Percentiles rank a stretch among this genome's conserved stretches.
These are phyloP conservation scores for Mediolabrus comicus DNA, from an alignment of 108 stramenopile genomes.

Conservation along the genomic window DNA sequence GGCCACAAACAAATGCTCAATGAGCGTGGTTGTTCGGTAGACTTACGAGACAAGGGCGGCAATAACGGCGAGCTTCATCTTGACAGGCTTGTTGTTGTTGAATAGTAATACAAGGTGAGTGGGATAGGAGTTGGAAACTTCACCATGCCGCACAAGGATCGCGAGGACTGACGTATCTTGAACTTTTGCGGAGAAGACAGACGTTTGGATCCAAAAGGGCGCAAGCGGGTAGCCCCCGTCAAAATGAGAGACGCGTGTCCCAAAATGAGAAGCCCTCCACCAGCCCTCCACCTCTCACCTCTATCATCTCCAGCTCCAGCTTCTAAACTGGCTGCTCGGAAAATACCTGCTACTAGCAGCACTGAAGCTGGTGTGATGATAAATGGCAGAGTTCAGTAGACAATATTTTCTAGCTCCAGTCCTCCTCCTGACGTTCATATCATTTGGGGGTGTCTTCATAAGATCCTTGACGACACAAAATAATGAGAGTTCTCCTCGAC, in stretches of 20 bases:
- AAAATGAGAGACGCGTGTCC: no score
- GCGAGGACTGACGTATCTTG: background rate
- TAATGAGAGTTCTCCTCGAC: background rate
- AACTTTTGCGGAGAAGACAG: background rate
- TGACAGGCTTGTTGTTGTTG: constrained; percentile 4
- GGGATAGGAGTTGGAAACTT: no score
- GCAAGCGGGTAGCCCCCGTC: background rate
- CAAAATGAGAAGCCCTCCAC: no score
- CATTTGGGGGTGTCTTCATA: background rate
- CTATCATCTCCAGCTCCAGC: no score
- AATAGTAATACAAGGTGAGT: background rate
- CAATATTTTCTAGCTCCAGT: background rate
- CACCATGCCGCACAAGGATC: background rate
- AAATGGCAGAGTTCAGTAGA: background rate
- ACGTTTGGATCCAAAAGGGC: background rate
- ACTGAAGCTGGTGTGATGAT: background rate
- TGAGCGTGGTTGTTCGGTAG: no score
- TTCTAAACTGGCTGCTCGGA: no score
- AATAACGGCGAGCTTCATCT: constrained; percentile 82
- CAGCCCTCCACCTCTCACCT: no score
- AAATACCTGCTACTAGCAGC: no score
- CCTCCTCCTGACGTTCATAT: background rate
- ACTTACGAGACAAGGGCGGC: constrained; percentile 87
- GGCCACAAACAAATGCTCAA: no score
- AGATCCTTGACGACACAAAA: background rate